Evolutionary conservation across 768 basidiomycete genomes (phyloP).

Genomic region (Leccinum fibrillosum): DNA sequence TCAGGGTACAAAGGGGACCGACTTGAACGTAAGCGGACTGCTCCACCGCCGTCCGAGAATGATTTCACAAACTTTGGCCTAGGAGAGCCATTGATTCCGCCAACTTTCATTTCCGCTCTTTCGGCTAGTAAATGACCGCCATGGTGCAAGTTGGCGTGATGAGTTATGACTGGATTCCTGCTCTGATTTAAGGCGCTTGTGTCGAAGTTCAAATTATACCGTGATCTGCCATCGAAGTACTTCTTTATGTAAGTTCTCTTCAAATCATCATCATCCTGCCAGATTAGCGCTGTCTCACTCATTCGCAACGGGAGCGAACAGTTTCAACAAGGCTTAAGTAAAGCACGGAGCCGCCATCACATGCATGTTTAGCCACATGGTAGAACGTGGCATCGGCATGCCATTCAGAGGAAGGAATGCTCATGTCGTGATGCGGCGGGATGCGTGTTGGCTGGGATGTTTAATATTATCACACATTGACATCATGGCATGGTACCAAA

Average conservation of each 20-base stretch:
- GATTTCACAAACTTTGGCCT: not conserved
- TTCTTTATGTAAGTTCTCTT: not conserved
- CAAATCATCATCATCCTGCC: not conserved
- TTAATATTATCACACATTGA: not conserved
- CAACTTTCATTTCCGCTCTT: conserved; percentile 3
- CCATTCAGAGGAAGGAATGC: not conserved
- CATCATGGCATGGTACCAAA: not conserved
- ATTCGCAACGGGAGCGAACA: not conserved
- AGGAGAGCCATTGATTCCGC: not conserved
- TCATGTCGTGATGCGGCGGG: not conserved
- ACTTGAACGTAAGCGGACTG: not conserved
- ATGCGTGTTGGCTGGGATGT: not conserved
- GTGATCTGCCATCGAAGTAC: not conserved
- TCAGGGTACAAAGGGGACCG: not conserved
- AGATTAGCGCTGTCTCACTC: not conserved
- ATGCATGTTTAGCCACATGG: not conserved
- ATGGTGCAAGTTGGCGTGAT: not conserved
- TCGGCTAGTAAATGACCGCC: not conserved
- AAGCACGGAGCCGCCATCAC: not conserved
- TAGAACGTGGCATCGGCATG: not conserved
- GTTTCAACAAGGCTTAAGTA: too few species aligned
- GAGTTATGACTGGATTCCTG: not conserved
- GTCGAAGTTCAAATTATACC: not conserved
- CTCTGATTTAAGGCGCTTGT: not conserved
- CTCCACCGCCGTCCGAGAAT: not conserved